These are phyloP conservation scores for Spizellomyces punctatus DNA, from an alignment of 192 early-diverging fungal genomes.

Conservation along the genomic window DNA sequence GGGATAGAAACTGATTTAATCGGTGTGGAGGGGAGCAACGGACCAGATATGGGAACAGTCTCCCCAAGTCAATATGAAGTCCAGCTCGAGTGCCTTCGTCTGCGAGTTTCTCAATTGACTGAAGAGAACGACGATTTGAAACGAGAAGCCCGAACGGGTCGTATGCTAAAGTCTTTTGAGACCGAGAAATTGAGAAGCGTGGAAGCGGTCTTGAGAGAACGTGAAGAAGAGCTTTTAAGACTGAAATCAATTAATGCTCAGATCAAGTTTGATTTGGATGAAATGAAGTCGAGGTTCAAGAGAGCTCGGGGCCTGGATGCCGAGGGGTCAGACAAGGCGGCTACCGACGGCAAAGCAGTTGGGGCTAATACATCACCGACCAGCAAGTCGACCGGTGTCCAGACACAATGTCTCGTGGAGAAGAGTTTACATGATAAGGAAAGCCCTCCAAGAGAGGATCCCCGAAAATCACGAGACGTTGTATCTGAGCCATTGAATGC, in stretches of 20 bases:
- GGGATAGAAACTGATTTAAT: not conserved
- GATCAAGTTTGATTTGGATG: slow-evolving; percentile 38
- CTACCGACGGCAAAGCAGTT: too few relatives aligned
- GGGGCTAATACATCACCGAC: too few relatives aligned
- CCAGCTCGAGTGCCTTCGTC: slow-evolving; percentile 16
- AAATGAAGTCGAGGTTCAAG: slow-evolving; percentile 12
- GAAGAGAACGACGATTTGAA: slow-evolving; percentile 19
- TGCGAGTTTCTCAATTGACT: slow-evolving; percentile 31
- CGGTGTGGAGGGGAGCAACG: not conserved
- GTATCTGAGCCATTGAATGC: too few relatives aligned
- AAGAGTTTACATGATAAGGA: too few relatives aligned
- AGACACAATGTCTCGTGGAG: too few relatives aligned
- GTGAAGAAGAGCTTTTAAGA: slow-evolving; percentile 35
- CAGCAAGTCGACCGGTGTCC: too few relatives aligned
- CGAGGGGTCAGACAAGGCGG: too few relatives aligned
- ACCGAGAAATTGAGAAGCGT: slow-evolving; percentile 39
- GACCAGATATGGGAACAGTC: slow-evolving; percentile 1
- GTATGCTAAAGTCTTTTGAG: slow-evolving; percentile 38
- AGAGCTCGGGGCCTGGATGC: not conserved
- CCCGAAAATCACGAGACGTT: too few relatives aligned
- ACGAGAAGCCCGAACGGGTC: slow-evolving; percentile 26
- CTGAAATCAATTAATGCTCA: slow-evolving; percentile 19
- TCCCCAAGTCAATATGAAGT: not conserved
- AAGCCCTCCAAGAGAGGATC: too few relatives aligned
- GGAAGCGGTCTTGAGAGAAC: slow-evolving; percentile 33